Percentiles rank a stretch among this genome's conserved stretches.
These are phyloP conservation scores for Fusarium marasasianum DNA, from an alignment of 2,329 filamentous ascomycete genomes.

Conservation along the genomic window DNA sequence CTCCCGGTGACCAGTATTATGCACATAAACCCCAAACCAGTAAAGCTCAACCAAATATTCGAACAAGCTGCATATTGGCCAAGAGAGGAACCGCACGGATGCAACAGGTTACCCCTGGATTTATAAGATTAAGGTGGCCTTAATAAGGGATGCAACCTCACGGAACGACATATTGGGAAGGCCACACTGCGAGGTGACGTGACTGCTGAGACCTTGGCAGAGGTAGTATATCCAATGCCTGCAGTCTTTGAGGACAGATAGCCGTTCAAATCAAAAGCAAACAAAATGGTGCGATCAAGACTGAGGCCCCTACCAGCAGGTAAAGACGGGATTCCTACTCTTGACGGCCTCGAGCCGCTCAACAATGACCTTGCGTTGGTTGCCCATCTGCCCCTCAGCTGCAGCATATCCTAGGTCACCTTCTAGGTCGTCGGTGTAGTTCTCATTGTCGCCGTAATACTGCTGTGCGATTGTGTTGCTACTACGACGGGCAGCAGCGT, in stretches of 20 bases:
- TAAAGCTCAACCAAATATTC: slow-evolving; percentile 9
- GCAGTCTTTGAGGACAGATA: neutral
- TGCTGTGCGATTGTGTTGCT: slow-evolving; percentile 64
- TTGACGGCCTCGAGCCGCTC: slow-evolving; percentile 96
- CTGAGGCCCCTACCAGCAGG: slow-evolving; percentile 78
- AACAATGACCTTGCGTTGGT: slow-evolving; percentile 93
- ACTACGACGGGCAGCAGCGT: slow-evolving; percentile 57
- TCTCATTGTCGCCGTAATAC: slow-evolving; percentile 64
- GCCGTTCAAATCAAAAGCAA: neutral
- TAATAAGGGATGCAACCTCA: slow-evolving; percentile 8
- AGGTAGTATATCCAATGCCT: neutral
- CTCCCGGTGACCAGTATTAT: slow-evolving; percentile 19
- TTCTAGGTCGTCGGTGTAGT: slow-evolving; percentile 80
- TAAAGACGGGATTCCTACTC: slow-evolving; percentile 94
- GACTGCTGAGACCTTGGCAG: neutral
- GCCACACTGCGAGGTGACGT: slow-evolving; percentile 1
- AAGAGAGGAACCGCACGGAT: slow-evolving; percentile 2
- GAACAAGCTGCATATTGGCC: slow-evolving; percentile 7
- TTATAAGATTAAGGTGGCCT: slow-evolving; percentile 8
- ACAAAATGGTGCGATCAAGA: neutral
- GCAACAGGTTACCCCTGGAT: slow-evolving; percentile 14
- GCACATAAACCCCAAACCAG: slow-evolving; percentile 29
- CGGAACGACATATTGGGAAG: neutral
- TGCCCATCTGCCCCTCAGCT: slow-evolving; percentile 91
- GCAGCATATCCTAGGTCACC: slow-evolving; percentile 95